Conservation (phyloP, 2,329 filamentous ascomycete species). For the Aspergillus flavus region DNA sequence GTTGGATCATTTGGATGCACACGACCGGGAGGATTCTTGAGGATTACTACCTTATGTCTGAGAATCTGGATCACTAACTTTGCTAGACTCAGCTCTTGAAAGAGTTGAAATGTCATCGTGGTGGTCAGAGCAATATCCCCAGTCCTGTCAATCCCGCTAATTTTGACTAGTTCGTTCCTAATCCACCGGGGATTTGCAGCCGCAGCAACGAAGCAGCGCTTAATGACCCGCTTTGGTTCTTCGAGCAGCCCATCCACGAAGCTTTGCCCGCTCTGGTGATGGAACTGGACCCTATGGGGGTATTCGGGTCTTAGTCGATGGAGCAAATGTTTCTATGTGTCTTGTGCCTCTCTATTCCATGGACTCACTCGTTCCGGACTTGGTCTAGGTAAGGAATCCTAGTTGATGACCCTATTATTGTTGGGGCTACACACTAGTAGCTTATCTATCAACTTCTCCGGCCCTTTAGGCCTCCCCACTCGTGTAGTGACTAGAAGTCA, state of each 20-base stretch:
- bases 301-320: background rate
- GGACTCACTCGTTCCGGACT: background rate
- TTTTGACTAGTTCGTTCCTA: slow-evolving; percentile 9
- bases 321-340: background rate
- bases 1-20: slow-evolving; percentile 16
- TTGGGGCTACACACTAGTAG: slow-evolving; percentile 5
- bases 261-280: slow-evolving; percentile 2
- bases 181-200: slow-evolving; percentile 9
- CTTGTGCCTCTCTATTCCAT: background rate
- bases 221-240: slow-evolving; percentile 5
- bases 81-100: background rate
- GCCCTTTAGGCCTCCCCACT: slow-evolving; percentile 11
- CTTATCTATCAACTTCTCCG: slow-evolving; percentile 2
- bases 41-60: slow-evolving; percentile 4
- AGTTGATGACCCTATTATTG: slow-evolving; percentile 10
- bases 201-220: slow-evolving; percentile 12
- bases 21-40: slow-evolving; percentile 11
- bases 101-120: background rate
- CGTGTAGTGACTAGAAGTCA: slow-evolving; percentile 12
- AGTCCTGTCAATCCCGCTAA: slow-evolving; percentile 14
- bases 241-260: slow-evolving; percentile 1
- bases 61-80: background rate
- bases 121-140: slow-evolving; percentile 15
- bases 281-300: background rate
- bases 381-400: slow-evolving; percentile 8